Percentiles rank a stretch among this genome's conserved stretches.
phyloP scores from a whole-genome alignment of 805 yeast genomes.

The Ogataea nitratoaversa region DNA sequence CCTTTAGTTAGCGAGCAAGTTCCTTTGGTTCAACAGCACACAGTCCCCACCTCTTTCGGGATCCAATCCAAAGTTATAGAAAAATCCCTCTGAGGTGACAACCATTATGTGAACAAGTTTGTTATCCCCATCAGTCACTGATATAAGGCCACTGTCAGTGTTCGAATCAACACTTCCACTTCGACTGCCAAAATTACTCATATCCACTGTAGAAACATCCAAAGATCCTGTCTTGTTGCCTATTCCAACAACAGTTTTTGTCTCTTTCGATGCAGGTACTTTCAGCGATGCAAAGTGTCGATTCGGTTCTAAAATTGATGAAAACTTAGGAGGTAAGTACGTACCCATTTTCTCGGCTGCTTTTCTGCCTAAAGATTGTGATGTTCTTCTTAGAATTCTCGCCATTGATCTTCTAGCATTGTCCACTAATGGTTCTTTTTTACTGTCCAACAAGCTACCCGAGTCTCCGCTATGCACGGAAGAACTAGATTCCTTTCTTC shows the following conservation, averaged over 20 bases:
- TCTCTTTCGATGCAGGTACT: conserved; percentile 40
- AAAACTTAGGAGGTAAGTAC: conserved; percentile 78
- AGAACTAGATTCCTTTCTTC: conserved; percentile 19
- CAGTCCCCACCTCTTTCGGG: conserved; percentile 95
- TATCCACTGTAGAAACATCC: not conserved
- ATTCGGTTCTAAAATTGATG: conserved; percentile 85
- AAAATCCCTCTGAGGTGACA: conserved; percentile 81
- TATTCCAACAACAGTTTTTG: conserved; percentile 47
- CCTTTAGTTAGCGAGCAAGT: conserved; percentile 10
- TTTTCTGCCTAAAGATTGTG: conserved; percentile 69
- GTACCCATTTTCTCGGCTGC: conserved; percentile 89
- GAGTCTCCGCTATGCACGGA: conserved; percentile 27
- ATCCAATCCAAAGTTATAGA: conserved; percentile 80
- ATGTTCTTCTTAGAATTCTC: conserved; percentile 68
- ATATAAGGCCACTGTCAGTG: conserved; percentile 14
- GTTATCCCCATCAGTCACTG: conserved; percentile 14
- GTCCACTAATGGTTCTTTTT: conserved; percentile 65
- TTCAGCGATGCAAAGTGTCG: conserved; percentile 84
- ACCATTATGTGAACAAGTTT: conserved; percentile 58
- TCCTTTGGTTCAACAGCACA: conserved; percentile 59
- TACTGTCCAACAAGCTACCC: conserved; percentile 8
- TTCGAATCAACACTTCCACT: not conserved
- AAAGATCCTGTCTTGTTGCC: conserved; percentile 26
- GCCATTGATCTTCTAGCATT: conserved; percentile 69
- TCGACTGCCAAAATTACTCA: not conserved